A percentile compares a stretch with the other conserved stretches of the same genome.
phyloP scores from a whole-genome alignment of 225 moss, liverwort and hornwort genomes.

The Anthoceros angustus region DNA sequence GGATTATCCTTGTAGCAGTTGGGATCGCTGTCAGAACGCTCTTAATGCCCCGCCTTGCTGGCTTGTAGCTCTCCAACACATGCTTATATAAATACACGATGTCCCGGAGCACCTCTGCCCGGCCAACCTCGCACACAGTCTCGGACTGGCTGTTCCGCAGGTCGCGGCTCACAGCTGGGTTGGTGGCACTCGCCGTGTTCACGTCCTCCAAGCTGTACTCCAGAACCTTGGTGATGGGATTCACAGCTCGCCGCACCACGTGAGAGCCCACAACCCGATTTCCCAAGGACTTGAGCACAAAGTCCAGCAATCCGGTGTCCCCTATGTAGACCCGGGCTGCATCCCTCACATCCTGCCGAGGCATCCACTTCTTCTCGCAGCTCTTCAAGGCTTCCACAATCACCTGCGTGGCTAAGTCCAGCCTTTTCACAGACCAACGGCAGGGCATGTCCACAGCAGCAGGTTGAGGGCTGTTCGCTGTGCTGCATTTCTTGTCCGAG shows the following conservation, averaged over 20 bases:
- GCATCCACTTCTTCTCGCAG: slow-evolving; percentile 99
- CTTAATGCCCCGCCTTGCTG: slow-evolving; percentile 71
- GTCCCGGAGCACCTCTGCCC: slow-evolving; percentile 81
- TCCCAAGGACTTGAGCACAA: slow-evolving; percentile 81
- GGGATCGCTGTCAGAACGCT: slow-evolving; percentile 85
- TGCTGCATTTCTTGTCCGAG: slow-evolving; percentile 51
- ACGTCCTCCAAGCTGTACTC: slow-evolving; percentile 93
- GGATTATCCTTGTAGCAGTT: slow-evolving; percentile 81
- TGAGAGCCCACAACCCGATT: slow-evolving; percentile 83
- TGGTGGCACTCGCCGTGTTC: slow-evolving; percentile 12
- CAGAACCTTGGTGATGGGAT: slow-evolving; percentile 92
- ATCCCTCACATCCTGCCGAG: slow-evolving; percentile 90
- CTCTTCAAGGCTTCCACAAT: slow-evolving; percentile 91
- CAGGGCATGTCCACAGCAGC: slow-evolving; percentile 71
- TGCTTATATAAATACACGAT: slow-evolving; percentile 96
- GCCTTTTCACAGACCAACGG: slow-evolving; percentile 86
- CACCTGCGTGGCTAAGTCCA: slow-evolving; percentile 92
- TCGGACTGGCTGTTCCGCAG: slow-evolving; percentile 38
- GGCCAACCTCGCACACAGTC: slow-evolving; percentile 72
- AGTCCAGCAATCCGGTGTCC: slow-evolving; percentile 94
- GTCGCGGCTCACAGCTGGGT: slow-evolving; percentile 29
- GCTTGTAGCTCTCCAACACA: slow-evolving; percentile 93
- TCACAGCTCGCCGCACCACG: slow-evolving; percentile 87
- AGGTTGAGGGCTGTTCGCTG: slow-evolving; percentile 21
- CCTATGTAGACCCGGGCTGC: slow-evolving; percentile 99